Evolutionary conservation across 148 eudicot genomes (phyloP).

Genomic region (Persicaria tinctoria): DNA sequence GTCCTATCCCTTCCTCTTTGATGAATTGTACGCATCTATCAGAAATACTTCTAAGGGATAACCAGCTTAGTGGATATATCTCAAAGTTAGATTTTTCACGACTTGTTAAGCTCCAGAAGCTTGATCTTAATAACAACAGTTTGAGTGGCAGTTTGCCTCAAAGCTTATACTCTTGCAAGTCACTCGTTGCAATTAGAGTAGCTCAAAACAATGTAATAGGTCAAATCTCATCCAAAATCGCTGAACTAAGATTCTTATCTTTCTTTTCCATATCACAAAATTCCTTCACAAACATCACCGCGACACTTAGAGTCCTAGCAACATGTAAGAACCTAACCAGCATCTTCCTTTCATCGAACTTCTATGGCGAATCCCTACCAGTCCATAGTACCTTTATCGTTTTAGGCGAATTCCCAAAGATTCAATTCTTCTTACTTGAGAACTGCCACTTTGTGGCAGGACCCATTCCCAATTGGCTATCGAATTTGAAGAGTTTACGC

Average conservation of each 20-base stretch:
- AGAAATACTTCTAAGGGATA: neutral
- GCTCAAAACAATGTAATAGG: neutral
- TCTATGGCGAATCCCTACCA: no score
- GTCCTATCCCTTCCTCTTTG: neutral
- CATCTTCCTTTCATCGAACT: no score
- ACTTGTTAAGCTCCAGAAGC: slow-evolving; percentile 3
- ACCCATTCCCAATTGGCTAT: no score
- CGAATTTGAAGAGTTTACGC: no score
- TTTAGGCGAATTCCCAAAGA: no score
- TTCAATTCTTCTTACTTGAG: no score
- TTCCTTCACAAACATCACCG: neutral
- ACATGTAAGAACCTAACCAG: no score
- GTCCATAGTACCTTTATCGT: no score
- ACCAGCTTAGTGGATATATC: neutral
- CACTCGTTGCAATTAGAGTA: slow-evolving; percentile 5
- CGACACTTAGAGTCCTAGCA: no score
- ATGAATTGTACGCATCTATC: neutral
- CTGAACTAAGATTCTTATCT: neutral
- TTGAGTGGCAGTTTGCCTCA: neutral
- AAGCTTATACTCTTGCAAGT: slow-evolving; percentile 1
- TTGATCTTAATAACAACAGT: neutral
- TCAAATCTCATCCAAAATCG: neutral
- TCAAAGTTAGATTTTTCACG: neutral
- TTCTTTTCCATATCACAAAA: neutral
- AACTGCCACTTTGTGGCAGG: no score